A percentile compares a stretch with the other conserved stretches of the same genome.
Conservation (phyloP, 768 basidiomycete genomes). For the Cystobasidium onofrii region DNA sequence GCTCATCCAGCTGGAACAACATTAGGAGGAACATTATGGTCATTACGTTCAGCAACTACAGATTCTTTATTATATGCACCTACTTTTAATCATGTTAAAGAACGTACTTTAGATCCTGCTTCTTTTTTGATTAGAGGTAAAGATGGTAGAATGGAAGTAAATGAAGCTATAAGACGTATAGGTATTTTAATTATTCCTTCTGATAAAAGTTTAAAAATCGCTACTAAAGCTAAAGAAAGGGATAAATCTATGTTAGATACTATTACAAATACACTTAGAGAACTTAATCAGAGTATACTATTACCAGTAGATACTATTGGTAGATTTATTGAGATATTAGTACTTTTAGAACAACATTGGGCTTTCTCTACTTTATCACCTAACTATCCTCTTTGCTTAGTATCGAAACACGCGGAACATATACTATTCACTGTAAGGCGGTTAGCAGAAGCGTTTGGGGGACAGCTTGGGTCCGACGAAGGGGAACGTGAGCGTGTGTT, state of each 20-base stretch:
- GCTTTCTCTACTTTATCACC: constrained; percentile 51
- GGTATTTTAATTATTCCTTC: constrained; percentile 92
- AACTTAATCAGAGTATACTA: constrained; percentile 60
- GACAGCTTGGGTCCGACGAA: constrained; percentile 61
- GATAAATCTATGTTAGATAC: constrained; percentile 50
- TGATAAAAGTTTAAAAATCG: constrained; percentile 69
- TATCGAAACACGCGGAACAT: constrained; percentile 80
- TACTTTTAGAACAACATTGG: constrained; percentile 96
- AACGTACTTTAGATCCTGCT: constrained; percentile 89
- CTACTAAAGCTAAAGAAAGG: constrained; percentile 78
- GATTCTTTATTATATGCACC: constrained; percentile 94
- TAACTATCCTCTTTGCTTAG: constrained; percentile 71
- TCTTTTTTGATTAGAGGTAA: constrained; percentile 54
- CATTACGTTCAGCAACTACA: constrained; percentile 83
- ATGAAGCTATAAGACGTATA: constrained; percentile 76
- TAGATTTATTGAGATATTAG: constrained; percentile 88
- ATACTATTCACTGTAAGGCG: constrained; percentile 88
- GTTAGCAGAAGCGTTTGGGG: constrained; percentile 99
- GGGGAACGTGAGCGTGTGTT: constrained; percentile 57
- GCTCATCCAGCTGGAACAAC: constrained; percentile 93
- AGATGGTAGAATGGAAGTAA: constrained; percentile 58
- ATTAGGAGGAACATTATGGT: constrained; percentile 95
- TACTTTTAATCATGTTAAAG: constrained; percentile 88
- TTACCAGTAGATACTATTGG: constrained; percentile 90
- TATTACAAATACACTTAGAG: constrained; percentile 71